These are phyloP conservation scores for Fonsecaea nubica DNA, from an alignment of 2,329 filamentous ascomycete species.

Conservation along the genomic window DNA sequence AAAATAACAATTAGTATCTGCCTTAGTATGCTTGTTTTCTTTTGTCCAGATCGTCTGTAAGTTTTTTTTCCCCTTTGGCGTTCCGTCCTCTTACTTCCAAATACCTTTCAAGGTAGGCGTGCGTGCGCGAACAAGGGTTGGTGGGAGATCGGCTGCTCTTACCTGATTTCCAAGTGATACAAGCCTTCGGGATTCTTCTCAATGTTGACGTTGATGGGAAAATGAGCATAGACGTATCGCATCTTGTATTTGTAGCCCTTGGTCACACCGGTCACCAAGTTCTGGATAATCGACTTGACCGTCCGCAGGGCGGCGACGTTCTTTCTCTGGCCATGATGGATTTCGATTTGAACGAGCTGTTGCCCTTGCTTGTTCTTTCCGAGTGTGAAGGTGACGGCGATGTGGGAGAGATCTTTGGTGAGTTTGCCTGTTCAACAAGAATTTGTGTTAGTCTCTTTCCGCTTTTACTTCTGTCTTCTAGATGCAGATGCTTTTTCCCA, in stretches of 20 bases:
- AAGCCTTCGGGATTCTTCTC: constrained; percentile 92
- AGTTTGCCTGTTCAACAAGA: constrained; percentile 74
- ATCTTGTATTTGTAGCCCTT: constrained; percentile 99
- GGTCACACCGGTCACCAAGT: constrained; percentile 97
- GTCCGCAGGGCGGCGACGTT: constrained; percentile 97
- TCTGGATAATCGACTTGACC: constrained; percentile 97
- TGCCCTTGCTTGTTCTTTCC: constrained; percentile 66
- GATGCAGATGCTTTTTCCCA: background rate
- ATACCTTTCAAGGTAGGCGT: background rate
- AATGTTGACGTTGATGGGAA: constrained; percentile 99
- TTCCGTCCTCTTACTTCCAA: constrained; percentile 34
- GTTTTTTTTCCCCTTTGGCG: background rate
- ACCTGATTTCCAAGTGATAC: constrained; percentile 96
- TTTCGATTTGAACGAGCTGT: constrained; percentile 84
- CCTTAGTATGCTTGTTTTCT: background rate
- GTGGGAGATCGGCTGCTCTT: constrained; percentile 51
- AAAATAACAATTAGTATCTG: constrained; percentile 20
- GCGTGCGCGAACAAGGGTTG: background rate
- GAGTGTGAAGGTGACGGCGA: constrained; percentile 93
- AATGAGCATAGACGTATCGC: constrained; percentile 99
- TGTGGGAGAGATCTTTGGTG: constrained; percentile 92
- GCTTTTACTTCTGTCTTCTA: background rate
- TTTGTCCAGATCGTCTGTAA: background rate
- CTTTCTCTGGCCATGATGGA: constrained; percentile 98
- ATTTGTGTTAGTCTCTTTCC: constrained; percentile 21